These are phyloP conservation scores for Candida sphagnicola DNA, from an alignment of 805 yeast genomes.

Conservation along the genomic window DNA sequence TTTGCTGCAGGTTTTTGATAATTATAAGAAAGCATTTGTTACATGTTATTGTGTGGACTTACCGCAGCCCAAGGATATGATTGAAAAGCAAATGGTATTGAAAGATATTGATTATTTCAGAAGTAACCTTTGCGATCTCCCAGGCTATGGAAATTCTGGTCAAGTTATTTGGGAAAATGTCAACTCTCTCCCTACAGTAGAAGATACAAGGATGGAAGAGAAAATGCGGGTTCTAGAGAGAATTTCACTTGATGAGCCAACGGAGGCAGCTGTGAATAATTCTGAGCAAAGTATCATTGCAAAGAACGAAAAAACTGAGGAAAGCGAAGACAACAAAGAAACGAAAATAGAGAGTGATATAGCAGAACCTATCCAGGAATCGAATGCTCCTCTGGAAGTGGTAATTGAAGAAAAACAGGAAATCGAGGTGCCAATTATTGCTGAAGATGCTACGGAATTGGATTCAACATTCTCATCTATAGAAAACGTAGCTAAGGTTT, in stretches of 20 bases:
- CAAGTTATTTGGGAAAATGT: conserved; percentile 61
- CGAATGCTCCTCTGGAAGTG: no score
- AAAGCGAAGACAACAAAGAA: background rate
- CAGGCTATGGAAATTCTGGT: conserved; percentile 60
- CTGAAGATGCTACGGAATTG: conserved; percentile 1
- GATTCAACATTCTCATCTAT: no score
- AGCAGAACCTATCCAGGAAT: no score
- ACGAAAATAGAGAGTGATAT: background rate
- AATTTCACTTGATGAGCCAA: background rate
- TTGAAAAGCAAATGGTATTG: conserved; percentile 51
- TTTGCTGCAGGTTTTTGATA: conserved; percentile 49
- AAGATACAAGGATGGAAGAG: conserved; percentile 45
- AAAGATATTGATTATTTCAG: conserved; percentile 62
- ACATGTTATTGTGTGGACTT: conserved; percentile 47
- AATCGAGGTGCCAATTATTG: background rate
- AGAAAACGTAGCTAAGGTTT: background rate
- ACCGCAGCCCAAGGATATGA: conserved; percentile 45
- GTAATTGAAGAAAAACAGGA: no score
- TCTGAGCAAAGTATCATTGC: background rate
- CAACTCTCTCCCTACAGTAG: conserved; percentile 47
- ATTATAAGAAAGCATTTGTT: conserved; percentile 53
- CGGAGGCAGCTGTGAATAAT: background rate
- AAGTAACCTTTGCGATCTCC: conserved; percentile 54
- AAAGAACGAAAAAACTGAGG: background rate
- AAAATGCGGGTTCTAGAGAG: conserved; percentile 29